A percentile compares a stretch with the other conserved stretches of the same genome.
phyloP scores from a whole-genome alignment of 306 rosid genomes.

The Glycine tomentella region DNA sequence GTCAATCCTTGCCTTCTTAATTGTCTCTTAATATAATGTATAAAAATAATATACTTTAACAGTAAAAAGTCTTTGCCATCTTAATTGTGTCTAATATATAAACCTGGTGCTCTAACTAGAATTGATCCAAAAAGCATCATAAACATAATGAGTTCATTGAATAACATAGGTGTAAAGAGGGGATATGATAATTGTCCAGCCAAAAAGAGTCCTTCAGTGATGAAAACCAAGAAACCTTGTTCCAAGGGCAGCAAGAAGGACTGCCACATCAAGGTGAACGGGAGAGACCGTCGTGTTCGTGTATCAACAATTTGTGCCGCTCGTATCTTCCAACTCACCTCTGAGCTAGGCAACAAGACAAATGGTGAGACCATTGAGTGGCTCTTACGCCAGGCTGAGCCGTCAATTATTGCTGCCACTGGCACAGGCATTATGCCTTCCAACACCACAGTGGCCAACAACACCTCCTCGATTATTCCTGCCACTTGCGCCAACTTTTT shows the following conservation, averaged over 20 bases:
- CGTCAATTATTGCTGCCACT: neutral
- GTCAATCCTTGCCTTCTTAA: neutral
- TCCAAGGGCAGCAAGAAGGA: neutral
- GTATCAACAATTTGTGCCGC: neutral
- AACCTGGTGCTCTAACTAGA: neutral
- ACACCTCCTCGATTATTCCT: neutral
- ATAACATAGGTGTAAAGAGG: neutral
- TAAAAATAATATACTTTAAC: neutral
- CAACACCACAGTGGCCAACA: too few relatives aligned
- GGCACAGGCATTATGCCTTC: neutral
- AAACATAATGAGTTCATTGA: neutral
- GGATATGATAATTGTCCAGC: neutral
- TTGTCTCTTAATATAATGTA: neutral
- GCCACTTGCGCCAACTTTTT: neutral
- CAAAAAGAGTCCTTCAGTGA: neutral
- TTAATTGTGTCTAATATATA: neutral
- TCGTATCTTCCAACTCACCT: neutral
- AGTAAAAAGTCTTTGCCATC: neutral
- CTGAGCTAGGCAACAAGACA: neutral
- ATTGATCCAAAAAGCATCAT: neutral
- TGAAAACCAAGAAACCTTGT: too few relatives aligned
- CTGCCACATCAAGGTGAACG: neutral
- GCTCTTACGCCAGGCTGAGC: neutral
- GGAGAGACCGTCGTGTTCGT: neutral
- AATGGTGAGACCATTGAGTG: neutral